Base-by-base conservation (phyloP, 352 stramenopile species). In the Elongisporangium senticosum region DNA sequence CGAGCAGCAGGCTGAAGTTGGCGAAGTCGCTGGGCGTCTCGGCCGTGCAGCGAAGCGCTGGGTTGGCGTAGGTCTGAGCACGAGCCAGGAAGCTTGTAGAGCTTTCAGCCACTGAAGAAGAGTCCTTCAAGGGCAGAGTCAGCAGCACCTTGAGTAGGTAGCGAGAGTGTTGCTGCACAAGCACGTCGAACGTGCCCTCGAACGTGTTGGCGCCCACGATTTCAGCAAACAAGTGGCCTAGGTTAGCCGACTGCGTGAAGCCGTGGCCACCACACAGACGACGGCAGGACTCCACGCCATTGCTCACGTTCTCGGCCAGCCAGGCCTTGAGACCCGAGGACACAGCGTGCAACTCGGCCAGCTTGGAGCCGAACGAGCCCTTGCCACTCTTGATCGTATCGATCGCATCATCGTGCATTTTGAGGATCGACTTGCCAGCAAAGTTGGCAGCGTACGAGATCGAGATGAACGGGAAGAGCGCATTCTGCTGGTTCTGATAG, bases 181-280 rank as follows among this genome's bases (percentile, higher is more conserved):
- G 58, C 55, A 86, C 74, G 51, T 86, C 74, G 53, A 83, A 77
- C 23, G 74, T 86, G 33, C 74, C 77, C 71, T 84, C 77, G 49
- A 71, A 83, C 3, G 77, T 86, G 47, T 53, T 63, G 6, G 72
- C 60, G n/a, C 74, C 74, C 0, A 79, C 72, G 37, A 71, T 61
- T 54, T 85, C 75, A 49, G 55, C 62, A 49, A 75, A 75, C 50
- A 58, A n/a, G 23, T 61, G 58, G 2, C 47, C 51, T n/a, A 65
- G 28, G 24, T 62, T 62, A 28, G 21, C 53, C 22, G 60, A 61
- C 39, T 58, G 49, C 24, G 47, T 47, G 55, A 62, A 65, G 20
- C 60, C 60, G n/a, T 61, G 60, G 14, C 60, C 60, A 20, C 60
- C 60, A n/a, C 69, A 74, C 15, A 72, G 26, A 19, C 69, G 62